These are phyloP conservation scores for Chlamydomonas asymmetrica DNA, from an alignment of 139 green algal species.

Conservation along the genomic window DNA sequence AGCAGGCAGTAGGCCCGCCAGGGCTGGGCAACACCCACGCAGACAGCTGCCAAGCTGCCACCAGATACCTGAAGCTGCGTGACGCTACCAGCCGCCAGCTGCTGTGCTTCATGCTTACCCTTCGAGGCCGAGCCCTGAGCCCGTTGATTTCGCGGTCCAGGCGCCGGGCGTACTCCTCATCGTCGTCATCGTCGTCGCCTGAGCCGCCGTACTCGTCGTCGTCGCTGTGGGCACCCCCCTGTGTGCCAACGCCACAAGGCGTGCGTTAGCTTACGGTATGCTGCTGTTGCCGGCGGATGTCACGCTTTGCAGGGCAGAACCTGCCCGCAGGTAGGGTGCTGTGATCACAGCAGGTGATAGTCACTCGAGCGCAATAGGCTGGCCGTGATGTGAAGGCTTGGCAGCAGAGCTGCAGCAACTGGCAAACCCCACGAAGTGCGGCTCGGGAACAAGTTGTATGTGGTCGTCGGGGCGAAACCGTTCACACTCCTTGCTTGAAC, in stretches of 20 bases:
- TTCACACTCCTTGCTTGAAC: too few species aligned
- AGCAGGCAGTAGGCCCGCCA: too few species aligned
- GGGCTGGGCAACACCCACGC: too few species aligned
- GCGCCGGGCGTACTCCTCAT: constrained; percentile 35
- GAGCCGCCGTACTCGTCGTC: constrained; percentile 15
- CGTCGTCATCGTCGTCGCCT: constrained; percentile 32
- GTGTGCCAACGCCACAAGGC: neutral
- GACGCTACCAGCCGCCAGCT: neutral
- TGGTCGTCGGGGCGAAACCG: too few species aligned
- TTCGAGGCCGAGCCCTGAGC: constrained; percentile 21
- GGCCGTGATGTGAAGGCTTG: neutral
- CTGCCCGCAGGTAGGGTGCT: neutral
- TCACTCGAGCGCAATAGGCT: too few species aligned
- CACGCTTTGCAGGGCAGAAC: neutral
- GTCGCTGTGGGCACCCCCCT: neutral
- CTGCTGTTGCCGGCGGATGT: neutral
- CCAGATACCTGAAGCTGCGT: neutral
- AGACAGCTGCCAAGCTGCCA: too few species aligned
- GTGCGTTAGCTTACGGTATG: neutral
- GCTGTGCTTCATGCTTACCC: neutral
- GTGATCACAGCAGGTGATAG: too few species aligned
- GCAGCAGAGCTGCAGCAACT: neutral
- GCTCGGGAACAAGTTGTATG: too few species aligned
- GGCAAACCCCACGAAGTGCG: too few species aligned
- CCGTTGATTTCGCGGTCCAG: constrained; percentile 50